Evolutionary conservation across 352 stramenopile genomes (phyloP).

Genomic region (Globisporangium emineosum): DNA sequence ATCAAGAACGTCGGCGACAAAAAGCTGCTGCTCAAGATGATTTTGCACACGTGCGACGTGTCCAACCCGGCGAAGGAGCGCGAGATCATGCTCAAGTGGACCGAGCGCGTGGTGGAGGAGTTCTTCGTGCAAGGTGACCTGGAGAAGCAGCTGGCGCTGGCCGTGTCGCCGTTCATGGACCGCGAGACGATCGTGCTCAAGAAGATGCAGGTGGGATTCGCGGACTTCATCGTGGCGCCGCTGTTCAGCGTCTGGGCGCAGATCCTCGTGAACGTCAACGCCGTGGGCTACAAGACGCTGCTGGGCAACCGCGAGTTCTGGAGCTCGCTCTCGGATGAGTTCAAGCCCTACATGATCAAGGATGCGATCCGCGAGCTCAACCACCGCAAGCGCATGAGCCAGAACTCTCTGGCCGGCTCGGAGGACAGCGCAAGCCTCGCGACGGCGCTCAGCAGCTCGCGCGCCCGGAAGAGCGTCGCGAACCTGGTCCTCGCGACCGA

Average conservation of each 20-base stretch:
- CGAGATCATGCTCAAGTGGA: slow-evolving; percentile 90
- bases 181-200: slow-evolving; percentile 88
- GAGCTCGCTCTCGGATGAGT: slow-evolving; percentile 71
- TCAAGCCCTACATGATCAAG: slow-evolving; percentile 86
- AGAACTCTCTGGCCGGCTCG: slow-evolving; percentile 9
- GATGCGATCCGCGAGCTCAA: slow-evolving; percentile 61
- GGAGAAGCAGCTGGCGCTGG: slow-evolving; percentile 88
- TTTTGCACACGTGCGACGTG: slow-evolving; percentile 92
- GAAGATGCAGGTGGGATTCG: slow-evolving; percentile 94
- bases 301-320: slow-evolving; percentile 84
- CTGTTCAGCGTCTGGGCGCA: slow-evolving; percentile 86
- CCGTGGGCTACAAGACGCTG: slow-evolving; percentile 60
- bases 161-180: slow-evolving; percentile 93
- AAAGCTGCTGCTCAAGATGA: slow-evolving; percentile 88
- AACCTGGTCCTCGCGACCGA: slow-evolving; percentile 17
- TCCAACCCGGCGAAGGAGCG: slow-evolving; percentile 92
- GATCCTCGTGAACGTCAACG: slow-evolving; percentile 70
- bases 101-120: slow-evolving; percentile 92
- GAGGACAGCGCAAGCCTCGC: background rate
- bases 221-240: slow-evolving; percentile 92
- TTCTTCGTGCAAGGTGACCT: slow-evolving; percentile 96
- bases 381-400: slow-evolving; percentile 32
- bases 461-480: slow-evolving; percentile 11
- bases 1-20: slow-evolving; percentile 87
- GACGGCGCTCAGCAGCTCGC: slow-evolving; percentile 4